Evolutionary conservation across 768 basidiomycete species (phyloP), one percentile per base, ranked within the genome.

Genomic region (Macrolepiota albuminosa): DNA sequence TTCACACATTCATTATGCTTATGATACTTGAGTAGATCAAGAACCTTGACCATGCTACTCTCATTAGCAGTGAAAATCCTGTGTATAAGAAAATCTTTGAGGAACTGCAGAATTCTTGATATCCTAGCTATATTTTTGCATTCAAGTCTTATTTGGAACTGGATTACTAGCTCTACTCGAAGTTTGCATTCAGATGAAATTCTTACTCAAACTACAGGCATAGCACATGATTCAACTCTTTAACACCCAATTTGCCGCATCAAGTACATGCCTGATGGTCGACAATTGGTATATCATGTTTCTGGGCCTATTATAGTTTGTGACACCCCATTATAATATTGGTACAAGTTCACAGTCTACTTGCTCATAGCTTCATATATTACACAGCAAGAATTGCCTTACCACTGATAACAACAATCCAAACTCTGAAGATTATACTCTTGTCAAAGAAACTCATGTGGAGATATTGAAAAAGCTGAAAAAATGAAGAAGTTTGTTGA

Each of bases 31-130:
- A 33, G 54, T 5, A 63, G 56, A 26, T 43, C 59, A 1, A 42
- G 59, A 43, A 63, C 54, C 51, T 59, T 59, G 33, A 56, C 56
- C 10, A 66, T 62, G 36, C 49, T 62, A 26, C 67, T 65, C 56
- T 68, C 55, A 13, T 56, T 7, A 45, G 24, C 1, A 53, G 42
- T n/a, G n/a, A 31, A 10, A 58, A 58, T 21, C 2, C 24, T 13
- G 18, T 18, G 7, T 57, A 57, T 16, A 34, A 57, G 11, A 29
- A 49, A 14, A 21, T 45, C 16, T 11, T 58, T 10, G 33, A 49
- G 0, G 31, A 59, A 46, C 43, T 59, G 13, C 42, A 54, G 7
- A 1, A 18, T 9, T n/a, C 47, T 33, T 21, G 33, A 21, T 21
- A 21, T 21, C 21, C 21, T 21, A 21, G 21, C 21, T 21, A 51